phyloP scores from a whole-genome alignment of 192 early-diverging fungal species.

The Cladochytrium replicatum region DNA sequence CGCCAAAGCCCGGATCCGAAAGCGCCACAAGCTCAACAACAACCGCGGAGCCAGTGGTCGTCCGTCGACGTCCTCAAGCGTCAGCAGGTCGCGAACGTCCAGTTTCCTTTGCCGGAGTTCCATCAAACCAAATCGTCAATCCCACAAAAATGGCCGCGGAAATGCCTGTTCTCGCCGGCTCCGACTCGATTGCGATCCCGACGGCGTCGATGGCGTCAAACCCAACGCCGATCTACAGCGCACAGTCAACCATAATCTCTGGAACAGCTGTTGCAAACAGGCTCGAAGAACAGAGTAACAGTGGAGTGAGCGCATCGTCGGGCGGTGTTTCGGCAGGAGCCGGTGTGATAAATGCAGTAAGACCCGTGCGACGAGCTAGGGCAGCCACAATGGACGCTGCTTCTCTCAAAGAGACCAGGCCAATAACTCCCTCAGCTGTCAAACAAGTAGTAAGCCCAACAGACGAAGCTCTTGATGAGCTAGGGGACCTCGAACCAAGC shows the following conservation, averaged over 20 bases:
- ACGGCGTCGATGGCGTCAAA: slow-evolving; percentile 5
- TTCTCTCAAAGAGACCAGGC: no score
- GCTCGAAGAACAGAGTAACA: slow-evolving; percentile 1
- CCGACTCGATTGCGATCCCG: not conserved
- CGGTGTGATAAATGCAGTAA: no score
- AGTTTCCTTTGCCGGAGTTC: slow-evolving; percentile 32
- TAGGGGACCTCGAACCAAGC: no score
- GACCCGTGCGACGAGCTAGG: no score
- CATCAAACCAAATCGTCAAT: slow-evolving; percentile 10
- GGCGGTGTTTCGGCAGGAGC: no score
- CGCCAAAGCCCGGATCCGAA: no score
- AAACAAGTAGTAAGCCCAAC: no score
- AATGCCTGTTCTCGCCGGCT: slow-evolving; percentile 8
- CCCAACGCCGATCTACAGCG: slow-evolving; percentile 1
- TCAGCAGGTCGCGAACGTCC: slow-evolving; percentile 19
- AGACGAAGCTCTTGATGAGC: no score
- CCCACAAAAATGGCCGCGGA: slow-evolving; percentile 4
- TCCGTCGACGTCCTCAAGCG: slow-evolving; percentile 6
- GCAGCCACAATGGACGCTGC: no score
- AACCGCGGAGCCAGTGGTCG: slow-evolving; percentile 3
- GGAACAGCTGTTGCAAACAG: not conserved
- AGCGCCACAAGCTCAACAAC: not conserved
- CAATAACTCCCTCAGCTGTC: no score
- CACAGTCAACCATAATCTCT: slow-evolving; percentile 2
- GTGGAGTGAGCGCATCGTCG: no score